Conservation (phyloP, 2,329 filamentous ascomycete species). For the Stemphylium vesicarium region DNA sequence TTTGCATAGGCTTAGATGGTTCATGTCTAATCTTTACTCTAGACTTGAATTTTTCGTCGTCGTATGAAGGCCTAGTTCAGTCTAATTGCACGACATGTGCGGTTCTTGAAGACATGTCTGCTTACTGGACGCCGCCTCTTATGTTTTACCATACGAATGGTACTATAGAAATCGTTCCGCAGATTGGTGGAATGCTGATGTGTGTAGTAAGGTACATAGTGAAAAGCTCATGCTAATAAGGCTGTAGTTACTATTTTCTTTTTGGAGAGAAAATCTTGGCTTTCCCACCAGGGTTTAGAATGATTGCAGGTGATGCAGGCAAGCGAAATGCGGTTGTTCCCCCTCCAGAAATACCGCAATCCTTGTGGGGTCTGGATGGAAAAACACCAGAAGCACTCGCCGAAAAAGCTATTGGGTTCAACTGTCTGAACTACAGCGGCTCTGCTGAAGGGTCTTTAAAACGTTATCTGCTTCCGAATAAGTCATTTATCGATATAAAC, state of each 20-base stretch:
- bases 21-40: conserved; percentile 42
- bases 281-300: conserved; percentile 79
- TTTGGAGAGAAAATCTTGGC: conserved; percentile 69
- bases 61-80: conserved; percentile 50
- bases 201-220: conserved; percentile 57
- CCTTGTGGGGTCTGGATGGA: conserved; percentile 6
- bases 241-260: conserved; percentile 77
- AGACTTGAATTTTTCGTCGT: conserved; percentile 3
- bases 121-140: conserved; percentile 79
- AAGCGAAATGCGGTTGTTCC: conserved; percentile 69
- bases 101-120: conserved; percentile 82
- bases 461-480: conserved; percentile 14
- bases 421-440: conserved; percentile 17
- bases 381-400: conserved; percentile 17
- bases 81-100: conserved; percentile 81
- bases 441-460: conserved; percentile 10
- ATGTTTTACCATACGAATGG: conserved; percentile 78
- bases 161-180: conserved; percentile 70
- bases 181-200: conserved; percentile 85
- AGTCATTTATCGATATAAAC: conserved; percentile 6
- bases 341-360: background rate
- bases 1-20: conserved; percentile 1
- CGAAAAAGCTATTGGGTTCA: conserved; percentile 23
- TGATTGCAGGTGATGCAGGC: conserved; percentile 76
- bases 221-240: conserved; percentile 11